Evolutionary conservation across 768 basidiomycete species (phyloP), one percentile per base, ranked within the genome.

Genomic region (Amanita inopinata): DNA sequence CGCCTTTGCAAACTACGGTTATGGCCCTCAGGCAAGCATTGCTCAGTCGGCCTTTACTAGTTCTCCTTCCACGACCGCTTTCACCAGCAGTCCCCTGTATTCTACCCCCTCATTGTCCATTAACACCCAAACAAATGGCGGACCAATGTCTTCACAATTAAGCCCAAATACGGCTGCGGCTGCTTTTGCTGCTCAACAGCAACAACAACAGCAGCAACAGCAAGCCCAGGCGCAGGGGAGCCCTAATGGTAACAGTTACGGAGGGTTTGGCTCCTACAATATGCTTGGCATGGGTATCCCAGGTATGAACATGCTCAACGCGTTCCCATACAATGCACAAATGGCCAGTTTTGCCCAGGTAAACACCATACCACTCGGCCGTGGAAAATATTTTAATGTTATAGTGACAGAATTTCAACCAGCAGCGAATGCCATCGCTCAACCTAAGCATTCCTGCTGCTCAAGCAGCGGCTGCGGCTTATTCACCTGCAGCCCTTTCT

Each of bases 1-100:
- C 57, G 74, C 78, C 17, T 89, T 84, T 57, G 83, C 84, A 46
- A 89, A 88, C 70, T 89, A 89, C 53, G 87, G 87, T 49, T 90
- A 89, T 54, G 85, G 84, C 15, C 78, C 82, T 12, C 78, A 83
- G 52, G 79, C 81, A 23, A 74, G 63, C 59, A 74, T 78, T 47
- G 59, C 70, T 39, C 81, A 81, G 51, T 64, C 66, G 32, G 67
- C 67, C 14, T 80, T 72, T 58, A 69, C 55, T 53, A 67, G 61
- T 57, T 71, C 71, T 20, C 64, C 71, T 32, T 61, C 72, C 9
- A 56, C 64, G 51, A 56, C 53, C 33, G 65, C 56, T 44, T 80
- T 79, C 58, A 55, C 65, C 33, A 66, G 65, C 51, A 80, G 69
- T 56, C 74, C 76, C 23, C 68, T 87, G 49, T 87, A 87, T 58